Evolutionary conservation across 1,284 basidiomycete genomes (phyloP).

Genomic region (Coniferiporia sulphurascens): DNA sequence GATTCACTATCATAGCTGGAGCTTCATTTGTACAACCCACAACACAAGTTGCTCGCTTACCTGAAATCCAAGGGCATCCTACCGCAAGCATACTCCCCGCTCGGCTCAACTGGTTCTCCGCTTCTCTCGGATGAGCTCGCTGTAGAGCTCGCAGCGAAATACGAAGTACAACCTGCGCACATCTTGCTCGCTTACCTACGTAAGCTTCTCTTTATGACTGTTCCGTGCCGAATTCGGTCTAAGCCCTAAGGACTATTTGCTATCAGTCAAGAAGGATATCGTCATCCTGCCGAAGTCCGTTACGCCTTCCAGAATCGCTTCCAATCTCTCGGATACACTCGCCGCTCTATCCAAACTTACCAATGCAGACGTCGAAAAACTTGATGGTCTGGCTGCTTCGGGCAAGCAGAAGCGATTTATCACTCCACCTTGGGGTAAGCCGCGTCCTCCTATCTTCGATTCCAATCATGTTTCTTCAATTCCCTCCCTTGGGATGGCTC

Average conservation of each 20-base stretch:
- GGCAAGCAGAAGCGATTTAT: conserved; percentile 70
- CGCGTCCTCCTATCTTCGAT: conserved; percentile 5
- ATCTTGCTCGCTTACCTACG: conserved; percentile 50
- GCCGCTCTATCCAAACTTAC: conserved; percentile 47
- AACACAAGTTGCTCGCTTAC: conserved; percentile 58
- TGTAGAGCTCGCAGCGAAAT: conserved; percentile 47
- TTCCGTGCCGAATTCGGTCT: background rate
- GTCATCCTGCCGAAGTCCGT: conserved; percentile 76
- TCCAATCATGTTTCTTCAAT: background rate
- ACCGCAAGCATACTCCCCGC: conserved; percentile 72
- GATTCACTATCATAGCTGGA: conserved; percentile 32
- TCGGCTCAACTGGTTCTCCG: conserved; percentile 38
- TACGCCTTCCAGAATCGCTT: conserved; percentile 64
- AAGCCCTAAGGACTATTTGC: background rate
- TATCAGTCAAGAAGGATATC: conserved; percentile 55
- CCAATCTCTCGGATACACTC: conserved; percentile 59
- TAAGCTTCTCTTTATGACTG: background rate
- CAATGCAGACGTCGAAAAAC: conserved; percentile 52
- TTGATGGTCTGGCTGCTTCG: conserved; percentile 61
- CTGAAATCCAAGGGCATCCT: conserved; percentile 60
- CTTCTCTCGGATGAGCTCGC: conserved; percentile 41
- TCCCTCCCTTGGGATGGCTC: background rate
- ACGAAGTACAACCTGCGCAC: conserved; percentile 50
- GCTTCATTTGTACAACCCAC: conserved; percentile 67
- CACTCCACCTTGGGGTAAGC: conserved; percentile 66